Percentiles rank a stretch among this genome's conserved stretches.
Evolutionary conservation across 2,329 filamentous ascomycete species (phyloP).

Genomic region (Claviceps pazoutovae): DNA sequence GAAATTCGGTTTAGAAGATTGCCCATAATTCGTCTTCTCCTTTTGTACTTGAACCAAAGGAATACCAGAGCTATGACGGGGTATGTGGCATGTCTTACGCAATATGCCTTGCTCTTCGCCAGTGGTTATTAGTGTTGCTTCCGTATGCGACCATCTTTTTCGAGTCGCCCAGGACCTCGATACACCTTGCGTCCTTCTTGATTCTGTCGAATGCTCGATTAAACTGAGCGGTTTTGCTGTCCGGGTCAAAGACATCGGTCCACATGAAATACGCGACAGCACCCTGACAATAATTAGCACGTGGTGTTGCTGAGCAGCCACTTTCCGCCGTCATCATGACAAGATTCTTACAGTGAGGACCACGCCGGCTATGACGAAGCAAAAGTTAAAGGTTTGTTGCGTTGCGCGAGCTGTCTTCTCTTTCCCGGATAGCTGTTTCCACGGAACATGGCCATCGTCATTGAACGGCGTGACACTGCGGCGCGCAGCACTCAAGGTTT

Average conservation of each 20-base stretch:
- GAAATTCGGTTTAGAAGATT: neutral
- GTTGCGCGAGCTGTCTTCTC: conserved; percentile 79
- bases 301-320: neutral
- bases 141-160: conserved; percentile 70
- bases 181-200: conserved; percentile 55
- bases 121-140: conserved; percentile 68
- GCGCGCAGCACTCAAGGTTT: conserved; percentile 35
- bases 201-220: conserved; percentile 74
- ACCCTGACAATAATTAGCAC: conserved; percentile 31
- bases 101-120: conserved; percentile 54
- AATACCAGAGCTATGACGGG: neutral
- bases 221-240: conserved; percentile 78
- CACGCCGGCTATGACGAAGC: conserved; percentile 60
- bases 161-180: conserved; percentile 58
- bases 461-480: conserved; percentile 70
- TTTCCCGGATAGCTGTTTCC: conserved; percentile 57
- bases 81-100: conserved; percentile 27
- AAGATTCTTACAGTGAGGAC: conserved; percentile 51
- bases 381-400: conserved; percentile 82
- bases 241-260: conserved; percentile 67
- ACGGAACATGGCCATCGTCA: conserved; percentile 70
- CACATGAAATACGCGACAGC: conserved; percentile 69
- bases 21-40: neutral
- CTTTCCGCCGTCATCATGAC: neutral
- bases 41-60: neutral